Evolutionary conservation across 2,329 filamentous ascomycete species (phyloP).

Genomic region (Colletotrichum salicis): DNA sequence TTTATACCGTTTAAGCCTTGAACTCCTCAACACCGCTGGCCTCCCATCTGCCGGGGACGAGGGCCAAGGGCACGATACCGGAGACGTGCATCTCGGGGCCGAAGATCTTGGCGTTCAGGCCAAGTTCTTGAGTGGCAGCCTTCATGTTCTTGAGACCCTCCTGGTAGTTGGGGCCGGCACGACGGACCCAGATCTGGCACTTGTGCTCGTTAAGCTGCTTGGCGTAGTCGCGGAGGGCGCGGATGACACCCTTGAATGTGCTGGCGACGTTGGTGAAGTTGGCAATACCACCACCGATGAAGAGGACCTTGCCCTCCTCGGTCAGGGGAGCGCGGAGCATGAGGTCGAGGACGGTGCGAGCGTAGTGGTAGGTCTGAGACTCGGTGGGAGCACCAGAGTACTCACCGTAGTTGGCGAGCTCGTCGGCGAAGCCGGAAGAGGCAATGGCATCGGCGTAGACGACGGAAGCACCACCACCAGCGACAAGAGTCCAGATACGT

Average conservation of each 20-base stretch:
- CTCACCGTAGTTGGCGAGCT: constrained; percentile 99
- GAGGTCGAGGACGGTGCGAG: constrained; percentile 93
- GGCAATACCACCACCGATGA: constrained; percentile 99
- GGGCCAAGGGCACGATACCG: constrained; percentile 93
- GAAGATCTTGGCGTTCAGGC: constrained; percentile 75
- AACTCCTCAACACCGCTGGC: constrained; percentile 71
- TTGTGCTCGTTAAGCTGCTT: constrained; percentile 93
- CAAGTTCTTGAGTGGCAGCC: constrained; percentile 91
- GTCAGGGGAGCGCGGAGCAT: constrained; percentile 91
- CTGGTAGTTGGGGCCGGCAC: constrained; percentile 97
- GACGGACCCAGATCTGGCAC: constrained; percentile 94
- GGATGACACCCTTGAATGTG: constrained; percentile 99
- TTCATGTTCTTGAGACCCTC: constrained; percentile 99
- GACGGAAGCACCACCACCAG: constrained; percentile 98
- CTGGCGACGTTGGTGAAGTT: constrained; percentile 99
- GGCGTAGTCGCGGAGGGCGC: constrained; percentile 90
- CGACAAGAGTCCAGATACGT: constrained; percentile 97
- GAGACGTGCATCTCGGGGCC: constrained; percentile 93
- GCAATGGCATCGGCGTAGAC: constrained; percentile 99
- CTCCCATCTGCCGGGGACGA: constrained; percentile 74
- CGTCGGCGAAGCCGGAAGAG: constrained; percentile 91
- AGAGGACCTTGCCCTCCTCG: constrained; percentile 96
- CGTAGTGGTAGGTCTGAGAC: constrained; percentile 99
- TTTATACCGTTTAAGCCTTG: constrained; percentile 55
- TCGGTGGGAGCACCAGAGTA: constrained; percentile 99